Evolutionary conservation across 768 basidiomycete genomes (phyloP), one percentile per base, ranked within the genome.

Genomic region (Tremella mesenterica): DNA sequence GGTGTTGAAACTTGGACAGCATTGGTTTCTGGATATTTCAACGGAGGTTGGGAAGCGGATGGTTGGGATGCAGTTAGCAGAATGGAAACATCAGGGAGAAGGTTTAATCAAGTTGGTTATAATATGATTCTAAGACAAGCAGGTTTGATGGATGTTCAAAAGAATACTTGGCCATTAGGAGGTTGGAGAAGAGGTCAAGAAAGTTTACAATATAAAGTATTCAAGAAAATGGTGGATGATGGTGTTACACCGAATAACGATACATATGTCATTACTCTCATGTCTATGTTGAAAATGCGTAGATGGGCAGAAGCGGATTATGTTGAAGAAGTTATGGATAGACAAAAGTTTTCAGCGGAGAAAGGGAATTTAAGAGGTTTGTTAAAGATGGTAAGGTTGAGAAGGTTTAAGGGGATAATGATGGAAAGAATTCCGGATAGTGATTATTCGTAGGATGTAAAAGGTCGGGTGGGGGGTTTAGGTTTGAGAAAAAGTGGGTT

Each of bases 1-100:
- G 92, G 85, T 66, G 81, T 82, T 54, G 79, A 89, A 57, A 90
- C 88, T 26, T 97, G 90, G 73, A 91, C 89, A 0, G 77, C 82
- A 1, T 76, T 95, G 45, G 77, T 95, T 44, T 76, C 83, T 7
- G 85, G 83, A 3, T 77, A 92, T 58, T 80, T 86, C 66, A 79
- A 83, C 26, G 80, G 79, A 14, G 82, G 77, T 63, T 80, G 50
- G 70, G 79, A 21, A 59, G 47, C 55, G 18, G 60, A 71, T 38
- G 75, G 4, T 60, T 73, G 50, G 52, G 41, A 53, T 20, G 53
- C 63, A 10, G 43, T 63, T 0, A 33, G 50, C 18, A 39, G 66
- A 31, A 88, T 89, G 83, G 77, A 76, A 64, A 75, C 65, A 21
- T 76, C 78, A 16, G 77, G 77, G 0, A 71, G 88, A 54, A 69